Percentiles rank a stretch among this genome's conserved stretches.
Evolutionary conservation across 164 flowering plant species (phyloP).

Genomic region (Liquidambar formosana): DNA sequence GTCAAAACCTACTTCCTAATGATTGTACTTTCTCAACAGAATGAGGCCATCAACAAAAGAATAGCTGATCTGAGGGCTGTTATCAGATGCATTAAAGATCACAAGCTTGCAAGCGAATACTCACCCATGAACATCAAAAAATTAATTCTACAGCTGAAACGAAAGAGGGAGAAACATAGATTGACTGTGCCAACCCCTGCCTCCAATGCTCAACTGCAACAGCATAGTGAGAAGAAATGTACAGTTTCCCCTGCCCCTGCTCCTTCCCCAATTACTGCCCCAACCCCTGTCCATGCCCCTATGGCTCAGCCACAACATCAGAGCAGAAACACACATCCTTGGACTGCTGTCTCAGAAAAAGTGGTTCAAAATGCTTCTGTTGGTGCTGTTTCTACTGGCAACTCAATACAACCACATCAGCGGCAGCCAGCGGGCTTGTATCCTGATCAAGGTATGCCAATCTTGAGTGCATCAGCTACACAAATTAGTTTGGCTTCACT

Average conservation of each 20-base stretch:
- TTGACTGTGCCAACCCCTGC: too few species aligned
- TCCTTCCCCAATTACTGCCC: neutral
- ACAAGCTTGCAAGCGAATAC: constrained; percentile 7
- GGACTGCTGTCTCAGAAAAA: neutral
- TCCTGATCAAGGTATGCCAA: constrained; percentile 3
- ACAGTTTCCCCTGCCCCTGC: neutral
- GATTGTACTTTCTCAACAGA: neutral
- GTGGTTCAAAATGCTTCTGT: too few species aligned
- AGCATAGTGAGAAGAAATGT: neutral
- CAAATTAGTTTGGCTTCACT: too few species aligned
- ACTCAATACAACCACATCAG: neutral
- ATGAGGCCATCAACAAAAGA: neutral
- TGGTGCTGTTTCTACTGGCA: neutral
- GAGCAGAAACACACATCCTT: too few species aligned
- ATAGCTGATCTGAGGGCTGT: constrained; percentile 13
- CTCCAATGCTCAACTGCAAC: too few species aligned
- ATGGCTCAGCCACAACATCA: neutral
- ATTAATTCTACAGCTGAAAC: constrained; percentile 6
- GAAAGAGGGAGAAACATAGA: neutral
- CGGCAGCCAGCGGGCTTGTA: neutral
- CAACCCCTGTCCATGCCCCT: neutral
- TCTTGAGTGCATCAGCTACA: neutral
- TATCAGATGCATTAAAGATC: constrained; percentile 13
- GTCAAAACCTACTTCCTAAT: neutral
- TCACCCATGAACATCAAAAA: neutral